Conservation (phyloP, 805 yeast species). For the Jamesozyma lodderae region DNA sequence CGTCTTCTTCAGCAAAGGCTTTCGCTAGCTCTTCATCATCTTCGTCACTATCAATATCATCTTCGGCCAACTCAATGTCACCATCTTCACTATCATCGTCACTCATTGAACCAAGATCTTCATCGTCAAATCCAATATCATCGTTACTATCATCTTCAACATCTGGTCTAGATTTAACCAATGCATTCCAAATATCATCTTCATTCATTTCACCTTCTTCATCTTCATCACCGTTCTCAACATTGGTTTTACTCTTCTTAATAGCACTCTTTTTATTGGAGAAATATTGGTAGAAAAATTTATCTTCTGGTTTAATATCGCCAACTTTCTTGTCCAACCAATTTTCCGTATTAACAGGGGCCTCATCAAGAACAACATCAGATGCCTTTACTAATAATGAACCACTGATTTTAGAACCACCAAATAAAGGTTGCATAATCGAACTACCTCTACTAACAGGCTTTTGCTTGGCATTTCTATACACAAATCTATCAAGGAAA, state of each 20-base stretch:
- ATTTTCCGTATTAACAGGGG: conserved; percentile 76
- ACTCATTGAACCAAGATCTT: conserved; percentile 26
- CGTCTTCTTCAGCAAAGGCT: conserved; percentile 22
- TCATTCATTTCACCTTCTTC: conserved; percentile 46
- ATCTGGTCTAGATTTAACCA: conserved; percentile 66
- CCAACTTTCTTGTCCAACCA: conserved; percentile 62
- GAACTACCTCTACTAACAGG: conserved; percentile 72
- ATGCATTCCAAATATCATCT: conserved; percentile 73
- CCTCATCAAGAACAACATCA: conserved; percentile 32
- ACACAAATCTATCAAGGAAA: conserved; percentile 91
- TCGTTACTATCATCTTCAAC: conserved; percentile 44
- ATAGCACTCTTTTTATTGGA: conserved; percentile 42
- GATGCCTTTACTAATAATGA: conserved; percentile 61
- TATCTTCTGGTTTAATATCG: conserved; percentile 76
- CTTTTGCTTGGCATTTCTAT: conserved; percentile 81
- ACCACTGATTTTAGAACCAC: conserved; percentile 54
- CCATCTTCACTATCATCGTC: conserved; percentile 21
- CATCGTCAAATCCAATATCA: conserved; percentile 39
- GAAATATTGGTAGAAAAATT: conserved; percentile 82
- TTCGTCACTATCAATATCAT: conserved; percentile 13
- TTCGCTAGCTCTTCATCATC: conserved; percentile 12
- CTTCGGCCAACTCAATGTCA: conserved; percentile 10
- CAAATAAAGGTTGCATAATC: conserved; percentile 96
- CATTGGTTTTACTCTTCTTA: conserved; percentile 27
- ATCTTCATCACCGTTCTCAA: conserved; percentile 28